phyloP scores from a whole-genome alignment of 2,329 filamentous ascomycete species.

The Dichotomopilus funicola region DNA sequence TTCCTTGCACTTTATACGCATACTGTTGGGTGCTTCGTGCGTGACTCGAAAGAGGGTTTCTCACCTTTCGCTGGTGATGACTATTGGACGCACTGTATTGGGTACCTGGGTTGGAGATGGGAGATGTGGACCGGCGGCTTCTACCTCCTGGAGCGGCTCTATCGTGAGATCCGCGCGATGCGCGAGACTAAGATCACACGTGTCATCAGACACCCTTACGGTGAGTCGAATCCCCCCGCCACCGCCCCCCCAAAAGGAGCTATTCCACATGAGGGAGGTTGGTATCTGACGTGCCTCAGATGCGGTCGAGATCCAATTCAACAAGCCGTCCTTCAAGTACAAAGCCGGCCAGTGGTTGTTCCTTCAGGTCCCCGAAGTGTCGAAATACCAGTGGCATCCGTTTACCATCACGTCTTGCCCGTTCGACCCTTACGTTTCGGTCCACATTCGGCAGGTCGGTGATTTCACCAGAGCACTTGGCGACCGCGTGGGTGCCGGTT shows the following conservation, averaged over 20 bases:
- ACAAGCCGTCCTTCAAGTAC: constrained; percentile 94
- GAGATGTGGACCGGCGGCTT: constrained; percentile 79
- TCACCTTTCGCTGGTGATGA: constrained; percentile 77
- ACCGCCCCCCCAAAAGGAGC: neutral
- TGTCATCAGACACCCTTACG: constrained; percentile 92
- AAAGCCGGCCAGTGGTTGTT: constrained; percentile 98
- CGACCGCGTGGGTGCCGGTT: constrained; percentile 86
- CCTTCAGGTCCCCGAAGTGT: constrained; percentile 85
- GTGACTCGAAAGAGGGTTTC: constrained; percentile 62
- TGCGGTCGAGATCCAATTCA: constrained; percentile 94
- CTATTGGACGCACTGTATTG: constrained; percentile 91
- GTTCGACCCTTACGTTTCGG: constrained; percentile 86
- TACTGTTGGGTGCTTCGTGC: constrained; percentile 92
- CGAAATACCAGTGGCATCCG: constrained; percentile 90
- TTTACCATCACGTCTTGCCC: constrained; percentile 99
- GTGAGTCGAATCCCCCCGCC: constrained; percentile 38
- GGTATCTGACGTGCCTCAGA: constrained; percentile 45
- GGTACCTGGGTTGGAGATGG: constrained; percentile 96
- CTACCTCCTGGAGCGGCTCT: constrained; percentile 82
- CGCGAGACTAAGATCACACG: constrained; percentile 84
- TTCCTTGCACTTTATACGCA: constrained; percentile 91
- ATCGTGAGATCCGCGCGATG: constrained; percentile 79
- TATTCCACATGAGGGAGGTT: neutral
- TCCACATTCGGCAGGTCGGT: constrained; percentile 93
- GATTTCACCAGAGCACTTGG: constrained; percentile 95